A percentile compares a stretch with the other conserved stretches of the same genome.
Conservation (phyloP, 805 yeast species). For the Yamadazyma ubonensis region DNA sequence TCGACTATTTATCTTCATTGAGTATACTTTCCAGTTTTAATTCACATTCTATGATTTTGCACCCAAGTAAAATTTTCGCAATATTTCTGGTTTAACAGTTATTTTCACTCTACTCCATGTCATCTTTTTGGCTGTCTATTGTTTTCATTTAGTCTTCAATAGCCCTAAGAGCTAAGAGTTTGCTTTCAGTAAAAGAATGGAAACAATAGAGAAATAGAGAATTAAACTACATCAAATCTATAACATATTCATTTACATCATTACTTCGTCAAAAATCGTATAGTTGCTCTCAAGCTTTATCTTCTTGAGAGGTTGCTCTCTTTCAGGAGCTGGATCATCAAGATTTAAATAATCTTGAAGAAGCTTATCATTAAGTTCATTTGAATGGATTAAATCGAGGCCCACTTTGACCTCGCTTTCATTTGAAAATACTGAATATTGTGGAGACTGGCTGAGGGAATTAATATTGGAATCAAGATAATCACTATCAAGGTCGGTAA, state of each 20-base stretch:
- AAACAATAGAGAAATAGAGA: too few relatives aligned
- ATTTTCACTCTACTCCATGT: too few relatives aligned
- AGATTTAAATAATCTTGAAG: conserved; percentile 14
- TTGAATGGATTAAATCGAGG: conserved; percentile 14
- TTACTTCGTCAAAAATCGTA: conserved; percentile 10
- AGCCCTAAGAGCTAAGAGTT: too few relatives aligned
- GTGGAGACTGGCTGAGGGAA: conserved; percentile 16
- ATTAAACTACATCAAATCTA: too few relatives aligned
- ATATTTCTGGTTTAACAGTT: too few relatives aligned
- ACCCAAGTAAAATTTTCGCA: too few relatives aligned
- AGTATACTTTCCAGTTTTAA: too few relatives aligned
- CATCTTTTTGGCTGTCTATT: too few relatives aligned
- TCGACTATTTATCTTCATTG: too few relatives aligned
- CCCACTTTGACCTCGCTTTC: conserved; percentile 11
- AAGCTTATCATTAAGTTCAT: conserved; percentile 12
- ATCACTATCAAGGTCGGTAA: conserved; percentile 2
- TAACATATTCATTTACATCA: conserved; percentile 1
- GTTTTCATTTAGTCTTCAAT: too few relatives aligned
- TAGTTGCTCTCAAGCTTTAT: conserved; percentile 5
- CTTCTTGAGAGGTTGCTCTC: conserved; percentile 8
- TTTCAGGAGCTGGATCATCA: conserved; percentile 4
- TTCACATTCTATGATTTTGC: too few relatives aligned
- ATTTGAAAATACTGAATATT: conserved; percentile 17
- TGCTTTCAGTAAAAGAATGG: too few relatives aligned
- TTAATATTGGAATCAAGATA: conserved; percentile 8